A percentile compares a stretch with the other conserved stretches of the same genome.
Evolutionary conservation across 2,329 filamentous ascomycete species (phyloP).

Genomic region (Paraphaeosphaeria minitans): DNA sequence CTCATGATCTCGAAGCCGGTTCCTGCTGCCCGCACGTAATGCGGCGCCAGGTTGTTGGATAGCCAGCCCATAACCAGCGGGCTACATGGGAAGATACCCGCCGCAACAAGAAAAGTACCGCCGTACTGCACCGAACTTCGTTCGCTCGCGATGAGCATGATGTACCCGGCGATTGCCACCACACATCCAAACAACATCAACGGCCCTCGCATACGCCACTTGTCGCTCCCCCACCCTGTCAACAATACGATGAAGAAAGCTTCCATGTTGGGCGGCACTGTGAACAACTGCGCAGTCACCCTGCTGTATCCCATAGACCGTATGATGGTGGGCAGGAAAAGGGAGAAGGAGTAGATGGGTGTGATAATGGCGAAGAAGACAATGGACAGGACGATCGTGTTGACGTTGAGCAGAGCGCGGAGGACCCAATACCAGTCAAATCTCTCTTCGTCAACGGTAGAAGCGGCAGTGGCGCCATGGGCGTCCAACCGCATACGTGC

Average conservation of each 20-base stretch:
- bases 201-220: constrained; percentile 46
- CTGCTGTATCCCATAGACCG: constrained; percentile 47
- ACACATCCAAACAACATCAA: constrained; percentile 57
- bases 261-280: constrained; percentile 51
- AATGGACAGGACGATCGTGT: constrained; percentile 48
- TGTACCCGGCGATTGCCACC: constrained; percentile 55
- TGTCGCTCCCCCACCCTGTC: constrained; percentile 55
- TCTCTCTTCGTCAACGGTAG: constrained; percentile 45
- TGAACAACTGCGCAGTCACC: constrained; percentile 45
- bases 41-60: constrained; percentile 54
- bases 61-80: constrained; percentile 51
- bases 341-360: constrained; percentile 52
- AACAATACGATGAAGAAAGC: constrained; percentile 44
- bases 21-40: constrained; percentile 62
- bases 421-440: constrained; percentile 51
- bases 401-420: constrained; percentile 35
- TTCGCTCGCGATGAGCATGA: constrained; percentile 56
- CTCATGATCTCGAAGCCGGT: constrained; percentile 53
- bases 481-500: constrained; percentile 37
- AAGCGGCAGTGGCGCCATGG: constrained; percentile 26
- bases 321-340: constrained; percentile 49
- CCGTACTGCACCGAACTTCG: constrained; percentile 47
- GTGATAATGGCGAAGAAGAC: constrained; percentile 49
- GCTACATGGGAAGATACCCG: constrained; percentile 50
- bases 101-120: constrained; percentile 48